phyloP scores from a whole-genome alignment of 169 alveolate genomes.

The Eimeria praecox region DNA sequence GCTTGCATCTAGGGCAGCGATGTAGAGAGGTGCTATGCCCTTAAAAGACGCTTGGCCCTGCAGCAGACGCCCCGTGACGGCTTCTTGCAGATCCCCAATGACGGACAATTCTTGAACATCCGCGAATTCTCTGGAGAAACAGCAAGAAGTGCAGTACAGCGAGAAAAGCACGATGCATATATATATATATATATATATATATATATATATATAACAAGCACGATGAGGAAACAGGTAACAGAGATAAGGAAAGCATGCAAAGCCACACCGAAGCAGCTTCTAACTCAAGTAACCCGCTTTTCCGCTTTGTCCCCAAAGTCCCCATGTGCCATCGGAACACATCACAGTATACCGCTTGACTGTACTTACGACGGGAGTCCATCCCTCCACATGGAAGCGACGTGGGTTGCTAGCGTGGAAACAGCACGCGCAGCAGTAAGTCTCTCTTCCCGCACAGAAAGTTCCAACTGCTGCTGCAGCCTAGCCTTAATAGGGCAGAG shows the following conservation, averaged over 20 bases:
- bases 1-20: slow-evolving; percentile 69
- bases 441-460: slow-evolving; percentile 62
- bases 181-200: no score
- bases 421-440: slow-evolving; percentile 70
- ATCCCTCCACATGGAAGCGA: slow-evolving; percentile 63
- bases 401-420: slow-evolving; percentile 54
- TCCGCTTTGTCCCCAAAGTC: background rate
- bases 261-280: background rate
- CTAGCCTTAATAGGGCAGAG: slow-evolving; percentile 24
- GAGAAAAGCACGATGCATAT: no score
- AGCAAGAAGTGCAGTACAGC: background rate
- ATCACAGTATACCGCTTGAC: background rate
- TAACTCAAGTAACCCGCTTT: background rate
- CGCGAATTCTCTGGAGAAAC: slow-evolving; percentile 41
- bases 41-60: slow-evolving; percentile 65
- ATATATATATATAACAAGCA: background rate
- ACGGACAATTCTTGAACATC: slow-evolving; percentile 38
- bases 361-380: slow-evolving; percentile 53
- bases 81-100: slow-evolving; percentile 30
- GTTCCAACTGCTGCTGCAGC: slow-evolving; percentile 35
- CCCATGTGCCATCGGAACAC: background rate
- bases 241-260: background rate
- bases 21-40: slow-evolving; percentile 58
- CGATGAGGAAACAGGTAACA: background rate
- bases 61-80: slow-evolving; percentile 44